A percentile compares a stretch with the other conserved stretches of the same genome.
Evolutionary conservation across 2,329 filamentous ascomycete species (phyloP).

Genomic region (Dissoconium aciculare): DNA sequence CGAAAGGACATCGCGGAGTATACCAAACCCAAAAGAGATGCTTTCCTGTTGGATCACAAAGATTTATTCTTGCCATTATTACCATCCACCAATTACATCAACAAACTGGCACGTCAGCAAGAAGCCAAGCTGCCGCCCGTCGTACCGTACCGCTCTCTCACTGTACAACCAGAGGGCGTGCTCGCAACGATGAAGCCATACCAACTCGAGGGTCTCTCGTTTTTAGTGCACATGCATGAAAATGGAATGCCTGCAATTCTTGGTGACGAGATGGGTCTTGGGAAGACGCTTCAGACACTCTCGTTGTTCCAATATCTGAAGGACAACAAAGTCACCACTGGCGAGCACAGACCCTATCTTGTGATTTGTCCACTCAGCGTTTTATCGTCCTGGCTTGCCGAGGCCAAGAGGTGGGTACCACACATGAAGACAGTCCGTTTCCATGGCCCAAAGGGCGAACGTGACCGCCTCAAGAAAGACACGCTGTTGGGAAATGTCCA

Average conservation of each 20-base stretch:
- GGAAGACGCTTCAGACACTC: constrained; percentile 37
- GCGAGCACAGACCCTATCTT: constrained; percentile 29
- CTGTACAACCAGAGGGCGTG: constrained; percentile 31
- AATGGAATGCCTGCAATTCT: constrained; percentile 34
- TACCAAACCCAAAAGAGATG: constrained; percentile 31
- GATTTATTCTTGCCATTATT: constrained; percentile 35
- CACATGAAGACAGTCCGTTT: constrained; percentile 33
- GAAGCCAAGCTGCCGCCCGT: constrained; percentile 14
- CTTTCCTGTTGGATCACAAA: constrained; percentile 32
- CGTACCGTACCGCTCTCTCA: constrained; percentile 27
- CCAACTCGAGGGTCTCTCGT: constrained; percentile 36
- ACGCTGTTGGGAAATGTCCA: too few relatives aligned
- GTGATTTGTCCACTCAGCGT: constrained; percentile 40
- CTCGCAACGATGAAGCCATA: constrained; percentile 38
- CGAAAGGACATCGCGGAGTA: constrained; percentile 28
- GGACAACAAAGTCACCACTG: constrained; percentile 27
- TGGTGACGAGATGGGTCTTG: constrained; percentile 38
- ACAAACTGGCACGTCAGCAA: constrained; percentile 21
- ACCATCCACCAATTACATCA: constrained; percentile 30
- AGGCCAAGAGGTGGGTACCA: constrained; percentile 35
- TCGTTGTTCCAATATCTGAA: constrained; percentile 36
- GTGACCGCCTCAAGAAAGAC: constrained; percentile 30
- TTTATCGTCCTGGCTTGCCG: constrained; percentile 34
- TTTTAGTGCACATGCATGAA: constrained; percentile 33
- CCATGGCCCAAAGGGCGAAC: constrained; percentile 32